Conservation (phyloP, 805 yeast genomes). For the Torulaspora indica region DNA sequence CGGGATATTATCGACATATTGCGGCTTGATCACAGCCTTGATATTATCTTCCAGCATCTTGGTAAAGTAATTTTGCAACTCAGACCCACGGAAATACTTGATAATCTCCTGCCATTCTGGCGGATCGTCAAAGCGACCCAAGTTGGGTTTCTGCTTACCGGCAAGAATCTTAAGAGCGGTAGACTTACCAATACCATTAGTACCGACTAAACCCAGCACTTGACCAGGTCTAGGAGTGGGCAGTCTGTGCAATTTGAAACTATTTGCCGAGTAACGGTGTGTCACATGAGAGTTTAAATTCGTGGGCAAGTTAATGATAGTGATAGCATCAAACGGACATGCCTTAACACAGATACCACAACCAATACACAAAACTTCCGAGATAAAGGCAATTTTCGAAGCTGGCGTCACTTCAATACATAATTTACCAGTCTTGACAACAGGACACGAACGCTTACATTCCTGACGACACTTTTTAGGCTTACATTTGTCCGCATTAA, state of each 20-base stretch:
- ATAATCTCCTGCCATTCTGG: constrained; percentile 97
- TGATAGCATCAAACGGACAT: constrained; percentile 97
- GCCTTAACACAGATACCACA: constrained; percentile 99
- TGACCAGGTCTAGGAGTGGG: constrained; percentile 99
- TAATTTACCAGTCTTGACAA: constrained; percentile 92
- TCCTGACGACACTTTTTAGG: constrained; percentile 99
- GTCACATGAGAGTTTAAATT: constrained; percentile 89
- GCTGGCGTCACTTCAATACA: constrained; percentile 95
- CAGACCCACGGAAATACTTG: constrained; percentile 91
- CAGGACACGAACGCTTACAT: constrained; percentile 96
- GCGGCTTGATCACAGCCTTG: constrained; percentile 97
- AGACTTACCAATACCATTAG: constrained; percentile 98
- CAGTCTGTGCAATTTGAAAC: constrained; percentile 92
- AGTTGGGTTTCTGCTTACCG: constrained; percentile 95
- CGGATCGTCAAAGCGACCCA: constrained; percentile 91
- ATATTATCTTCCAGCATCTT: constrained; percentile 90
- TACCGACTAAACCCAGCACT: constrained; percentile 95
- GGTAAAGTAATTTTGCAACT: constrained; percentile 92
- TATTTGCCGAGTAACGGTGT: constrained; percentile 95
- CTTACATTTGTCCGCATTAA: constrained; percentile 89
- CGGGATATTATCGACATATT: constrained; percentile 96
- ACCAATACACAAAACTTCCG: constrained; percentile 93
- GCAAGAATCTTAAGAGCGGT: constrained; percentile 95
- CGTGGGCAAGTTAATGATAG: constrained; percentile 92
- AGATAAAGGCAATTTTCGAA: constrained; percentile 88